Evolutionary conservation across 2,329 filamentous ascomycete species (phyloP), one percentile per base, ranked within the genome.

Genomic region (Clarireedia hainanense): DNA sequence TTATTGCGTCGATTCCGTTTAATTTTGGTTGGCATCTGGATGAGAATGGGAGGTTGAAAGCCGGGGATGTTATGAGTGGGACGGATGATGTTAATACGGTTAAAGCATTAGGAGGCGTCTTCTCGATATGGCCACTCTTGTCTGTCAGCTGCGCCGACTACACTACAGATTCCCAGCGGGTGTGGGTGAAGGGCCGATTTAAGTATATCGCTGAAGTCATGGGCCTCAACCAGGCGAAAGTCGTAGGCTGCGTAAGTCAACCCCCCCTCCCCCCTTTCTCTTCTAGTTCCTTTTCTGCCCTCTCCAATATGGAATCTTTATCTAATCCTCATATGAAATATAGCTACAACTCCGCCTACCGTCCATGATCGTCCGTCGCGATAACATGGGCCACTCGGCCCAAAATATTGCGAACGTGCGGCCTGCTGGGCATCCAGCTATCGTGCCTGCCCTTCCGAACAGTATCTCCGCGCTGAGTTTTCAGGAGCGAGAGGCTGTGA

Each of bases 1-100:
- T 85, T 39, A 75, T 85, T 52, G 79, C 81, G 1, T 79, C 76
- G 2, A 76, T 84, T n/a, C 82, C 82, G 0, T 85, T 78, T 60
- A 76, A 81, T 64, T 73, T 85, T 2, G 81, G 81, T 42, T 84
- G 80, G 80, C 78, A 80, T 55, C 69, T 75, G 14, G 75, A 73
- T 53, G 69, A 72, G 57, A 72, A 68, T 47, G 61, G 63, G 6
- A 50, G 55, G 15, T 64, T 79, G 24, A 62, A 58, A 17, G 34
- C 60, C 1, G 60, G 61, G 1, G 63, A 65, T 42, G 27, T 50
- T 1, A 55, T 50, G 52, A 20, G 37, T 24, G 47, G 52, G 6
- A 40, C 26, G 6, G 40, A 55, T 6, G 39, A 55, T 45, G 30
- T 40, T n/a, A 57, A 47, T 4, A 61, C 56, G 2, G 72, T 73